These are phyloP conservation scores for Calonectria ilicicola DNA, from an alignment of 2,329 filamentous ascomycete genomes.

Conservation along the genomic window DNA sequence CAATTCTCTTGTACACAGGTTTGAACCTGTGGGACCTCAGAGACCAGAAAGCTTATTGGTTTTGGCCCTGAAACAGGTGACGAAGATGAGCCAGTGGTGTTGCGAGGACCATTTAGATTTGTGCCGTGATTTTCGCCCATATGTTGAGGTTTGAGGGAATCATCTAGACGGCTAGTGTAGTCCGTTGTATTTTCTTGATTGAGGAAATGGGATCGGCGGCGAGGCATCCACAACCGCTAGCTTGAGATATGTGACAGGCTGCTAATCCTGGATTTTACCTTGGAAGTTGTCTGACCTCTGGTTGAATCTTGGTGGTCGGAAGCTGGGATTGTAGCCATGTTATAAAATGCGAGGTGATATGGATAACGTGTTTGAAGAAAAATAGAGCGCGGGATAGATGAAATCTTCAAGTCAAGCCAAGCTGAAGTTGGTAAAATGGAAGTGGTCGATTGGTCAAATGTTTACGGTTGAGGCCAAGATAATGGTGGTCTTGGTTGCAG, in stretches of 20 bases:
- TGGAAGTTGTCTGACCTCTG: not conserved
- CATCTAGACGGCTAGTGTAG: not conserved
- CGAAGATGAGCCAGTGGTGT: not conserved
- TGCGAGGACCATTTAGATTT: not conserved
- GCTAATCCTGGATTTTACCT: not conserved
- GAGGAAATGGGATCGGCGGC: not conserved
- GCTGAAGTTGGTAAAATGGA: not conserved
- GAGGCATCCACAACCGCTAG: conserved; percentile 9
- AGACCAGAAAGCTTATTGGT: not conserved
- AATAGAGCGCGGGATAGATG: not conserved
- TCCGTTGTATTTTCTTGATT: not conserved
- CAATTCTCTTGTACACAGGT: not conserved
- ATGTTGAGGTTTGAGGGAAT: not conserved
- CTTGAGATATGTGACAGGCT: not conserved
- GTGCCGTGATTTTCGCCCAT: not conserved
- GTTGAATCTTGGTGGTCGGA: not conserved
- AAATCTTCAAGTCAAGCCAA: not conserved
- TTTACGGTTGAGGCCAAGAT: not conserved
- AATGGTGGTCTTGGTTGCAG: not conserved
- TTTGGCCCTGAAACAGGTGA: not conserved
- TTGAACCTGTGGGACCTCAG: not conserved
- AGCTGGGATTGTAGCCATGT: not conserved
- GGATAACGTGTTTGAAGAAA: not conserved
- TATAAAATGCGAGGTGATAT: not conserved
- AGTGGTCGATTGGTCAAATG: not conserved